Evolutionary conservation across 768 basidiomycete species (phyloP), one percentile per base, ranked within the genome.

Genomic region (Gautieria morchelliformis): DNA sequence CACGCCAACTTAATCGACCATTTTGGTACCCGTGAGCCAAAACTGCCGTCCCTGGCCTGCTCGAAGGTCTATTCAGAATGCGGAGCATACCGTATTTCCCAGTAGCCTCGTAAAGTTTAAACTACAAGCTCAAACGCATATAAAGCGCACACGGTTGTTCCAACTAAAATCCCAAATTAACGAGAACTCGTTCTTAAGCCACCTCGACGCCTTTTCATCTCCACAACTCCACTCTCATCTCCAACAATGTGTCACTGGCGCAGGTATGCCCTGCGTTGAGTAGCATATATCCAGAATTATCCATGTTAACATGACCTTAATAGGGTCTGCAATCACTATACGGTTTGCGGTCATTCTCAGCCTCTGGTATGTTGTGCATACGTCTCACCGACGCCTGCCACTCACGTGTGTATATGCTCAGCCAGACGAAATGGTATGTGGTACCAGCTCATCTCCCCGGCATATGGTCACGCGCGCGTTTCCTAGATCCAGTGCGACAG

Each of bases 281-380:
- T 22, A 7, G 42, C 11, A 9, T 33, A 9, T 9, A 27, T 49
- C 24, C 48, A 49, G 20, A 24, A 46, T 15, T 46, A 27, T 27
- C 10, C 7, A 17, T 33, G 8, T 24, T 49, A 30, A 49, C 27
- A 30, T n/a, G 24, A 6, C 22, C 6, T 6, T 32, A 22, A 41
- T 64, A 89, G 87, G 68, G 83, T 89, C 59, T 79, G 79, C 64
- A 77, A 84, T 63, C 76, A 72, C 39, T 89, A 81, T 68, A 78
- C 71, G 50, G 65, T 64, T 39, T 89, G 86, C 61, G 70, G 68
- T 15, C 86, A 88, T 63, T 69, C 70, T 61, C 75, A 74, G 61
- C 71, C 77, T 64, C 60, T 79, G 71, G 84, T 86, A 59, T 53
- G 78, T 64, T 15, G 12, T 56, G 32, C 30, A 19, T 24, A 30